A percentile compares a stretch with the other conserved stretches of the same genome.
phyloP scores from a whole-genome alignment of 768 basidiomycete species.

The Lanmaoa rubissima region DNA sequence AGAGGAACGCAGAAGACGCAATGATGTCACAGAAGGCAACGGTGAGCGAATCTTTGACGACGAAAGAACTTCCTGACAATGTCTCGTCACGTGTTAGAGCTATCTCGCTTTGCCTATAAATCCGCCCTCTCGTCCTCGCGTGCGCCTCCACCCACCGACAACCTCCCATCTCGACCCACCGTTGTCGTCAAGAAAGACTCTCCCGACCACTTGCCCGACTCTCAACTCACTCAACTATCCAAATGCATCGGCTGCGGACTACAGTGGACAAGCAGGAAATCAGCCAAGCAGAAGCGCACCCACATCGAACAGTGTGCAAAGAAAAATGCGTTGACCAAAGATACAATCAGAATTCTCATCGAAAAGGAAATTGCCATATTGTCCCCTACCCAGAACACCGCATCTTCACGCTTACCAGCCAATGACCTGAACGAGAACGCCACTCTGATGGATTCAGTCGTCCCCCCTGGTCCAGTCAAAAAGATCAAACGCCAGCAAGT shows the following conservation, averaged over 20 bases:
- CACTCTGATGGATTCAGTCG: conserved; percentile 55
- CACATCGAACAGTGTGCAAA: conserved; percentile 71
- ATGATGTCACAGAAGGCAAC: neutral
- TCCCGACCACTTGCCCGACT: conserved; percentile 41
- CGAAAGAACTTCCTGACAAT: neutral
- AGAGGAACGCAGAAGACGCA: neutral
- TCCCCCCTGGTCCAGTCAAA: conserved; percentile 47
- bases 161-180: conserved; percentile 1
- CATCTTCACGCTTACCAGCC: neutral
- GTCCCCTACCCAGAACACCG: neutral
- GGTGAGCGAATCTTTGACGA: neutral
- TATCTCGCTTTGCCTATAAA: conserved; percentile 44
- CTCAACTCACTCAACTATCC: conserved; percentile 45
- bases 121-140: neutral
- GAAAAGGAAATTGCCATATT: conserved; percentile 42
- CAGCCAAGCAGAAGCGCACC: conserved; percentile 54
- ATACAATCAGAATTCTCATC: conserved; percentile 55
- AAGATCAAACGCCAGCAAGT: conserved; percentile 39
- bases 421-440: neutral
- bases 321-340: conserved; percentile 51
- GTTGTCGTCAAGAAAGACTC: conserved; percentile 5
- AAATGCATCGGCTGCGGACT: conserved; percentile 65
- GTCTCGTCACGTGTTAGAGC: neutral
- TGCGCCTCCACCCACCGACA: neutral
- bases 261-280: conserved; percentile 71